Percentiles rank a stretch among this genome's conserved stretches.
Evolutionary conservation across 257 asterid genomes (phyloP).

Genomic region (Prunella vulgaris): DNA sequence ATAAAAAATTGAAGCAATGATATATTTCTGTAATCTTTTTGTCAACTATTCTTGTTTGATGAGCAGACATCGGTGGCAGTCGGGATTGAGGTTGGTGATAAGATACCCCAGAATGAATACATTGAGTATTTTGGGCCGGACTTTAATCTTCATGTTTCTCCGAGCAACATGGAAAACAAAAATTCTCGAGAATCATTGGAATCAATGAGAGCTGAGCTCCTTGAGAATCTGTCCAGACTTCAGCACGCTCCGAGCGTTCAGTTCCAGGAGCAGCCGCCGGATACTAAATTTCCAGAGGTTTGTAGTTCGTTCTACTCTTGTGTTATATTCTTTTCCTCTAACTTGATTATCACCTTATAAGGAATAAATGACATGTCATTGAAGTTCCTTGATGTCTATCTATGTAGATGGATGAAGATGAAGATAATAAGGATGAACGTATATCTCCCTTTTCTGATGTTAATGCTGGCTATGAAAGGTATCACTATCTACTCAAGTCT

Average conservation of each 20-base stretch:
- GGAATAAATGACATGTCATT: background rate
- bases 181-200: conserved; percentile 33
- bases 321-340: too few relatives aligned
- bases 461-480: conserved; percentile 26
- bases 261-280: conserved; percentile 43
- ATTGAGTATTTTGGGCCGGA: conserved; percentile 52
- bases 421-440: conserved; percentile 31
- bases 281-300: conserved; percentile 38
- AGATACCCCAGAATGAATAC: too few relatives aligned
- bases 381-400: background rate
- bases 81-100: conserved; percentile 12
- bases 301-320: too few relatives aligned
- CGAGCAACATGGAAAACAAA: conserved; percentile 50
- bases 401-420: conserved; percentile 30
- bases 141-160: conserved; percentile 46
- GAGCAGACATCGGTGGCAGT: conserved; percentile 53
- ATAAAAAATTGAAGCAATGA: background rate
- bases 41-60: conserved; percentile 1
- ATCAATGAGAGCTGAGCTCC: conserved; percentile 33
- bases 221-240: conserved; percentile 36
- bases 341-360: background rate
- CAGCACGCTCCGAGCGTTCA: conserved; percentile 54
- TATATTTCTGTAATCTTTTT: background rate
- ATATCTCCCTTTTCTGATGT: conserved; percentile 21
- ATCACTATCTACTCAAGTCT: background rate